These are phyloP conservation scores for Claviceps digitariae DNA, from an alignment of 2,329 filamentous ascomycete genomes.

Conservation along the genomic window DNA sequence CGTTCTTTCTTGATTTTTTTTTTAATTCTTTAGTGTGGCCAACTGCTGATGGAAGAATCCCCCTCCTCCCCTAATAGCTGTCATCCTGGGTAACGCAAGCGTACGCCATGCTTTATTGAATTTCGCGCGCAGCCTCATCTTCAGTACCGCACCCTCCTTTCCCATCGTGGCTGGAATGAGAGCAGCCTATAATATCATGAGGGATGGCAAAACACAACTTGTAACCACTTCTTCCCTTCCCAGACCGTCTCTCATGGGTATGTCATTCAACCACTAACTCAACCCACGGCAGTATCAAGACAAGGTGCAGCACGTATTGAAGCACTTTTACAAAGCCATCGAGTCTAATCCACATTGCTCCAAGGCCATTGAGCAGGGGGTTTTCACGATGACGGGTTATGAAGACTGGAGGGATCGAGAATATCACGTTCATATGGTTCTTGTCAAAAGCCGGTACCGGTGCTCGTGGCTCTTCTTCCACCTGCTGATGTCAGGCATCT, in stretches of 20 bases:
- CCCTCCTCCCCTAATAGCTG: conserved; percentile 4
- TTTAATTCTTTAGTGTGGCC: neutral
- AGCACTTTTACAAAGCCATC: conserved; percentile 15
- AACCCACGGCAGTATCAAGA: conserved; percentile 3
- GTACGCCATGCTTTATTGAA: conserved; percentile 11
- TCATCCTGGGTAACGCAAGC: conserved; percentile 9
- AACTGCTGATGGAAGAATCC: neutral
- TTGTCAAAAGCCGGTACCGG: conserved; percentile 14
- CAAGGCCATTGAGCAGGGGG: conserved; percentile 11
- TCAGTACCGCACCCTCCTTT: conserved; percentile 11
- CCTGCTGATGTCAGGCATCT: conserved; percentile 9
- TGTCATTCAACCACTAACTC: neutral
- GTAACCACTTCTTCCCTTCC: neutral
- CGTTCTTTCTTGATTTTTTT: too few species aligned
- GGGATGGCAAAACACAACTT: conserved; percentile 3
- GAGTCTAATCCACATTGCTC: conserved; percentile 12
- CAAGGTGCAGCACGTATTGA: conserved; percentile 13
- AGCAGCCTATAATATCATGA: conserved; percentile 10
- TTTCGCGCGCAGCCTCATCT: conserved; percentile 9
- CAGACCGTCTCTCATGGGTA: conserved; percentile 1
- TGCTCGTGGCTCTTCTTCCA: conserved; percentile 14
- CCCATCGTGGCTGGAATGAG: conserved; percentile 10
- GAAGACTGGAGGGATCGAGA: conserved; percentile 14
- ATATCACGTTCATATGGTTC: conserved; percentile 17
- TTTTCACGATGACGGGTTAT: conserved; percentile 15